Evolutionary conservation across 805 yeast genomes (phyloP).

Genomic region (Lipomyces orientalis): DNA sequence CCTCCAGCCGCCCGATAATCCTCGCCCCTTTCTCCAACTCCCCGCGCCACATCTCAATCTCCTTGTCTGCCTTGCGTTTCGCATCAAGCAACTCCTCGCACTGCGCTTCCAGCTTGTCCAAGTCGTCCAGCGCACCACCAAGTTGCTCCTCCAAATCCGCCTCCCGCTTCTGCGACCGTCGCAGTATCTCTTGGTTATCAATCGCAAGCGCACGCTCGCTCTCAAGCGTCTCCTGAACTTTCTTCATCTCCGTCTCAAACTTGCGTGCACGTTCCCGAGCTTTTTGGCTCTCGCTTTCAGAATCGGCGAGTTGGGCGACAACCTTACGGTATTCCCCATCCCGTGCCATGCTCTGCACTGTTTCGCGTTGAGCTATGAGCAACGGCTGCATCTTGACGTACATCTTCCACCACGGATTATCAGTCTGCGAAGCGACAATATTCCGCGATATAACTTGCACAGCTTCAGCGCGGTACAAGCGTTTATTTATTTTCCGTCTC

Average conservation of each 20-base stretch:
- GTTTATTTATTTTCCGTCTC: constrained; percentile 55
- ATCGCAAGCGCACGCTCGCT: constrained; percentile 52
- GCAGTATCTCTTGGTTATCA: constrained; percentile 56
- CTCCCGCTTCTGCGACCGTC: constrained; percentile 52
- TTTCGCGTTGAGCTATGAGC: constrained; percentile 65
- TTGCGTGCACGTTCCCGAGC: constrained; percentile 40
- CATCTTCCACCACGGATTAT: constrained; percentile 81
- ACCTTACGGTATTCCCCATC: constrained; percentile 34
- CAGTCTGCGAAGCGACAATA: constrained; percentile 53
- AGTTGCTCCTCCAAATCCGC: constrained; percentile 45
- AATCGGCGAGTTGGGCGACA: constrained; percentile 44
- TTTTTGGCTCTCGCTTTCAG: constrained; percentile 43
- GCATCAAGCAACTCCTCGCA: constrained; percentile 45
- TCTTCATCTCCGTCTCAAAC: constrained; percentile 41
- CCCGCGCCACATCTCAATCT: constrained; percentile 43
- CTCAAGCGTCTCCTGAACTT: constrained; percentile 47
- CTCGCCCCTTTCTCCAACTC: constrained; percentile 48
- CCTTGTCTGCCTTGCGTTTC: constrained; percentile 45
- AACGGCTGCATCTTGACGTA: constrained; percentile 76
- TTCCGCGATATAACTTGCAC: constrained; percentile 70
- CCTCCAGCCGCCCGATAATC: constrained; percentile 46
- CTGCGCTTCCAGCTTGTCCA: constrained; percentile 44
- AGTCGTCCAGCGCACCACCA: constrained; percentile 42
- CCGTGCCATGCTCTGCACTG: constrained; percentile 49
- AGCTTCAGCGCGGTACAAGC: constrained; percentile 69